Percentiles rank a stretch among this genome's conserved stretches.
These are phyloP conservation scores for Tulasnella calospora DNA, from an alignment of 768 basidiomycete genomes.

Conservation along the genomic window DNA sequence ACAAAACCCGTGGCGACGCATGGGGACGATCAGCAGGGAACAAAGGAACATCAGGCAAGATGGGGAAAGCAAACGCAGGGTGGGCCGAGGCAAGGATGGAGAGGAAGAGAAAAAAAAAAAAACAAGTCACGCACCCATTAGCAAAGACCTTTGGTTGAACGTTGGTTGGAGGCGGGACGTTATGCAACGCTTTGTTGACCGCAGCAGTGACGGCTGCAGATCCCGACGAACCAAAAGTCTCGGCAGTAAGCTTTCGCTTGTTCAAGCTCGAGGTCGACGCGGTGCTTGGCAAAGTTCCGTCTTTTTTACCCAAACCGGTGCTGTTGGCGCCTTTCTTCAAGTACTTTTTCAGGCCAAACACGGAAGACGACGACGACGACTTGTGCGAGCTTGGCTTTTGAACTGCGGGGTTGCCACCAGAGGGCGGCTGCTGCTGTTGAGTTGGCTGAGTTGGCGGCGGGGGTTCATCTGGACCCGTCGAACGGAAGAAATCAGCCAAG, in stretches of 20 bases:
- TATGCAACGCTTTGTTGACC: slow-evolving; percentile 21
- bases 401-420: neutral
- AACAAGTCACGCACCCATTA: slow-evolving; percentile 18
- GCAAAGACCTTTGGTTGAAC: slow-evolving; percentile 23
- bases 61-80: neutral
- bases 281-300: neutral
- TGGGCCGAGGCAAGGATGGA: no score
- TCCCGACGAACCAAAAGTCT: neutral
- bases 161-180: slow-evolving; percentile 20
- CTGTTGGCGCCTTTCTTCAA: neutral
- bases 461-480: slow-evolving; percentile 16
- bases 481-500: slow-evolving; percentile 21
- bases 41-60: no score
- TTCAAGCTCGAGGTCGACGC: neutral
- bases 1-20: neutral
- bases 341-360: neutral
- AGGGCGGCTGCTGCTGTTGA: neutral
- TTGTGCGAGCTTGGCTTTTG: neutral
- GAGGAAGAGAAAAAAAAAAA: neutral
- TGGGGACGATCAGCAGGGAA: neutral
- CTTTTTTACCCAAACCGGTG: neutral
- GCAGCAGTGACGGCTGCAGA: slow-evolving; percentile 14
- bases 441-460: neutral
- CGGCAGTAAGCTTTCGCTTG: neutral
- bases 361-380: neutral